Evolutionary conservation across 768 basidiomycete genomes (phyloP).

Genomic region (Coprinopsis strossmayeri): DNA sequence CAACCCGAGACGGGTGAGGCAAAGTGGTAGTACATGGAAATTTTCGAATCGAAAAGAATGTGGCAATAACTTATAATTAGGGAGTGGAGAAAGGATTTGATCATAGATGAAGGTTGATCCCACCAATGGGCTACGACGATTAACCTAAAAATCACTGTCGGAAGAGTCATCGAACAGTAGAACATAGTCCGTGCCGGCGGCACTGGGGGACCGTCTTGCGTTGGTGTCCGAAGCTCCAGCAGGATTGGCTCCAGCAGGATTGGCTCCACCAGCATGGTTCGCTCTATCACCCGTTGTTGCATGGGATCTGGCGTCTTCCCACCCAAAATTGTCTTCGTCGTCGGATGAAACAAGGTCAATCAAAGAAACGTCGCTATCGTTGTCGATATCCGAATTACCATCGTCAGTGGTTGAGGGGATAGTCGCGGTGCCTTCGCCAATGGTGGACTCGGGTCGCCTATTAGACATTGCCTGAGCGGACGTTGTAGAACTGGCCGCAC

Average conservation of each 20-base stretch:
- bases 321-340: constrained; percentile 36
- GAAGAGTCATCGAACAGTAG: constrained; percentile 57
- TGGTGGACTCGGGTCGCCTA: constrained; percentile 13
- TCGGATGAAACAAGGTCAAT: constrained; percentile 56
- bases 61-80: no score
- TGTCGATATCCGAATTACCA: constrained; percentile 22
- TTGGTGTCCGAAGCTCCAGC: neutral
- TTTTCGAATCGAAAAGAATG: no score
- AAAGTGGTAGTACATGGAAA: neutral
- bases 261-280: constrained; percentile 15
- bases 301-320: constrained; percentile 49
- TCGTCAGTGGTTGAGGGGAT: constrained; percentile 15
- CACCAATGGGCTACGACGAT: no score
- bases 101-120: constrained; percentile 36
- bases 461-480: constrained; percentile 16
- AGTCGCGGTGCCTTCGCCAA: constrained; percentile 14
- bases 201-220: constrained; percentile 4
- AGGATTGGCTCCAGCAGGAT: constrained; percentile 4
- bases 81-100: no score
- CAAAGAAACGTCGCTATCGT: constrained; percentile 43
- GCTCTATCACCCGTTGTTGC: constrained; percentile 20
- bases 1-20: neutral
- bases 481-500: constrained; percentile 11
- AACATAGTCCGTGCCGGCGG: constrained; percentile 48
- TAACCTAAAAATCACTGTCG: constrained; percentile 24